phyloP scores from a whole-genome alignment of 257 asterid genomes.

The Solanum paucissectum region DNA sequence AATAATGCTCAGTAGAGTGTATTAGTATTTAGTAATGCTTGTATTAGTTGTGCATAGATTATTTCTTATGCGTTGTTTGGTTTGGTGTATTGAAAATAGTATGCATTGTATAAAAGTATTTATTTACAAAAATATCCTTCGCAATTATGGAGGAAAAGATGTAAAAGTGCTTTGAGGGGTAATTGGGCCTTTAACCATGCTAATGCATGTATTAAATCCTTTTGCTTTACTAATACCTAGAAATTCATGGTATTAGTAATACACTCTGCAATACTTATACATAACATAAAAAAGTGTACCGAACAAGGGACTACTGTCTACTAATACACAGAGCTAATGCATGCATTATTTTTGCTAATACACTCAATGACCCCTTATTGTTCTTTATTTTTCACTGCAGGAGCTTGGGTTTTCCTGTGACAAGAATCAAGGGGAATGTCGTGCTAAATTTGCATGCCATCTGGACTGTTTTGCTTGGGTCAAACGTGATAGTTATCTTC shows the following conservation, averaged over 20 bases:
- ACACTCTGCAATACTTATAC: neutral
- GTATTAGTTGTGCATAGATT: neutral
- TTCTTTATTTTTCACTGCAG: slow-evolving; percentile 24
- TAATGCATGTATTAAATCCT: neutral
- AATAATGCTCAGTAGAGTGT: neutral
- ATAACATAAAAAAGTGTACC: neutral
- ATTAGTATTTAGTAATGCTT: neutral
- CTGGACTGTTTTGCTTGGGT: slow-evolving; percentile 99
- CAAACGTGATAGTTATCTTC: slow-evolving; percentile 99
- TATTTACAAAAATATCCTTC: neutral
- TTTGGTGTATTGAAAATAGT: neutral
- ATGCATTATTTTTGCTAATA: neutral
- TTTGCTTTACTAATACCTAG: neutral
- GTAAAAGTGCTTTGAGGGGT: neutral
- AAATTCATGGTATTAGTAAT: neutral
- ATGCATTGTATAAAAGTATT: neutral
- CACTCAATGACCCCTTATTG: neutral
- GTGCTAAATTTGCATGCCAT: slow-evolving; percentile 97
- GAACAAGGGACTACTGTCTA: neutral
- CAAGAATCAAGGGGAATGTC: slow-evolving; percentile 90
- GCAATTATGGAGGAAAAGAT: neutral
- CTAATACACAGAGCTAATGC: neutral
- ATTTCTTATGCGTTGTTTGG: neutral
- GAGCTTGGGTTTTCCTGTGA: slow-evolving; percentile 96
- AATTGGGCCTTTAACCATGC: neutral